phyloP scores from a whole-genome alignment of 108 stramenopile species.

The Hondaea fermentalgiana region DNA sequence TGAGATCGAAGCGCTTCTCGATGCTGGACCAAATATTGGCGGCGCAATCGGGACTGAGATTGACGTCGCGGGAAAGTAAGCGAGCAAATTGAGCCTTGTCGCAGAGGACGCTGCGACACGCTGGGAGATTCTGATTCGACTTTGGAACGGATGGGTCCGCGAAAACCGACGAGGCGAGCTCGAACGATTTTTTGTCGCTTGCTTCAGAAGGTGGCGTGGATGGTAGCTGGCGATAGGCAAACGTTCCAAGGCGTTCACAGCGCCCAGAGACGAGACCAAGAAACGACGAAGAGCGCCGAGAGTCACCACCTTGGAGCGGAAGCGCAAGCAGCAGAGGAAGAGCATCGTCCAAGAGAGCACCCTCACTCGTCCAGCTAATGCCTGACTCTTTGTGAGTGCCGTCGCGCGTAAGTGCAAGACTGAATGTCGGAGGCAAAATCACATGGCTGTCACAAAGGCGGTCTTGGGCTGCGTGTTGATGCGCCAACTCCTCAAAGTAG shows the following conservation, averaged over 20 bases:
- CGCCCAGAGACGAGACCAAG: neutral
- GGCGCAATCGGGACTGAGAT: neutral
- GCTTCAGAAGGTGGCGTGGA: neutral
- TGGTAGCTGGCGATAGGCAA: neutral
- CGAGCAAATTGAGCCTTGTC: neutral
- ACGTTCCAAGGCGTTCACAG: neutral
- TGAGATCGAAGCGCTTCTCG: neutral
- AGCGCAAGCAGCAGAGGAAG: neutral
- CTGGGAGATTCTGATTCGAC: neutral
- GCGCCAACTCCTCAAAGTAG: neutral
- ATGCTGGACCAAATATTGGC: neutral
- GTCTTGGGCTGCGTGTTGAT: neutral
- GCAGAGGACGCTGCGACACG: neutral
- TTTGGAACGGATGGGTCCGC: neutral
- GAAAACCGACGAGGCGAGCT: neutral
- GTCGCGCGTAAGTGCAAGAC: neutral
- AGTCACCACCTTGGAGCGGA: neutral
- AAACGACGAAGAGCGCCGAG: neutral
- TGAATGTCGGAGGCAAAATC: neutral
- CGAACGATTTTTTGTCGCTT: neutral
- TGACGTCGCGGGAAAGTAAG: neutral
- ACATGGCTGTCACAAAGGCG: neutral
- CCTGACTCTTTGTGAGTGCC: neutral
- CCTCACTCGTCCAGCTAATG: neutral
- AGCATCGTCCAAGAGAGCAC: neutral